Percentiles rank a stretch among this genome's conserved stretches.
Conservation (phyloP, 1,284 basidiomycete genomes). For the Schizophyllum commune region DNA sequence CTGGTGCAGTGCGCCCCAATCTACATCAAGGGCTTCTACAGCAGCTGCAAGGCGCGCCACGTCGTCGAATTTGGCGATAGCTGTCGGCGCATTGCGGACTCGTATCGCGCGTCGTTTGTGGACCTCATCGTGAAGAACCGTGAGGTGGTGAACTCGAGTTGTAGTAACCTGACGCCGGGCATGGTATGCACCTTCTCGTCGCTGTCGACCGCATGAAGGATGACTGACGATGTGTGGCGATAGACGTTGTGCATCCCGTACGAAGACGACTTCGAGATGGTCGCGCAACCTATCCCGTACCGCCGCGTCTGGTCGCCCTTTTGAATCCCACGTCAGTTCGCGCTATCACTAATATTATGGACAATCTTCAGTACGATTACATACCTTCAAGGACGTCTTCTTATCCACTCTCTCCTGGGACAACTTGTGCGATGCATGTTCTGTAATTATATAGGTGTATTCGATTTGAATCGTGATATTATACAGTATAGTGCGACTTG, state of each 20-base stretch:
- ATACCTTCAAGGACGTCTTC: too few species aligned
- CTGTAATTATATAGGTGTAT: too few species aligned
- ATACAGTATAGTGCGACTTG: too few species aligned
- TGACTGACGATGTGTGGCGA: too few species aligned
- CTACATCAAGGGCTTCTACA: not conserved
- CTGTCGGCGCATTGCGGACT: not conserved
- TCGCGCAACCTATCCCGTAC: not conserved
- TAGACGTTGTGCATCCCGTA: not conserved
- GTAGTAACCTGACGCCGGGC: not conserved
- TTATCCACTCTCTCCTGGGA: too few species aligned
- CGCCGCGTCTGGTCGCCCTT: too few species aligned
- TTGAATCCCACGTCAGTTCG: too few species aligned
- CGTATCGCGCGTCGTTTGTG: not conserved
- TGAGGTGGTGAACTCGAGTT: not conserved
- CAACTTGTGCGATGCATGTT: too few species aligned
- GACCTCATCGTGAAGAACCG: not conserved
- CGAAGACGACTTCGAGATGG: not conserved
- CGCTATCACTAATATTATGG: too few species aligned
- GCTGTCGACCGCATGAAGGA: too few species aligned
- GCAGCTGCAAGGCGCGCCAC: not conserved
- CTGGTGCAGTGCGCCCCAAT: not conserved
- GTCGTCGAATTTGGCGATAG: not conserved
- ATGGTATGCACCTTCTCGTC: not conserved
- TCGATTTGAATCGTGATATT: too few species aligned
- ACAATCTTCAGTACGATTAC: too few species aligned